phyloP scores from a whole-genome alignment of 192 early-diverging fungal species.

The Podochytrium sp. region DNA sequence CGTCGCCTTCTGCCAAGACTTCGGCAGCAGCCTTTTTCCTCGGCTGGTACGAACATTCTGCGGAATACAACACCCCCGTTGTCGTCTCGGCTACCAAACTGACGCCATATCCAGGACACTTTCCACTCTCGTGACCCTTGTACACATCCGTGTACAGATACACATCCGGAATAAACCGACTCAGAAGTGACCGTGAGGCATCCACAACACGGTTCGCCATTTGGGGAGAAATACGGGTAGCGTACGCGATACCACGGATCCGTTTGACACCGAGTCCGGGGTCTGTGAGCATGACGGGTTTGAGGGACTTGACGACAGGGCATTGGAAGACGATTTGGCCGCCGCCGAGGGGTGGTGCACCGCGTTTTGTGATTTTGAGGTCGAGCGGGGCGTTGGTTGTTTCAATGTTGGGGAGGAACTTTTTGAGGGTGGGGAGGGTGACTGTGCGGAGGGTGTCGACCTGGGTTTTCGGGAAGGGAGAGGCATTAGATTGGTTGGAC shows the following conservation, averaged over 20 bases:
- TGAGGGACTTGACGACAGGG: constrained; percentile 75
- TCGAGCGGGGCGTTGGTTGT: constrained; percentile 11
- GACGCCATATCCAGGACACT: constrained; percentile 89
- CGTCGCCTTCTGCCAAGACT: constrained; percentile 13
- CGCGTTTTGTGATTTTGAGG: constrained; percentile 79
- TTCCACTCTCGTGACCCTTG: constrained; percentile 91
- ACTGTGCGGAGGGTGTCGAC: constrained; percentile 92
- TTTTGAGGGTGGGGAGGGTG: constrained; percentile 76
- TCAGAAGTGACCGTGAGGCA: constrained; percentile 82
- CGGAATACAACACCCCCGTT: constrained; percentile 78
- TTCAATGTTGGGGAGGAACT: constrained; percentile 51
- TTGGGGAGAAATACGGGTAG: constrained; percentile 90
- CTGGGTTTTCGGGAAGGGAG: constrained; percentile 35
- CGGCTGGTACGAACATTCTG: constrained; percentile 81
- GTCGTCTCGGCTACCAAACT: constrained; percentile 92
- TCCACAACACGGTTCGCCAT: constrained; percentile 93
- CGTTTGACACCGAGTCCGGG: constrained; percentile 81
- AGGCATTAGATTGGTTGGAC: background rate
- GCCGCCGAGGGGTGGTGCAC: constrained; percentile 89
- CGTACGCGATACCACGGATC: constrained; percentile 94
- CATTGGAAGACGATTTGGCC: constrained; percentile 89
- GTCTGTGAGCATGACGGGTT: constrained; percentile 76
- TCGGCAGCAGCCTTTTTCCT: constrained; percentile 25
- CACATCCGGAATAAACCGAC: constrained; percentile 94
- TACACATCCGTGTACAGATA: constrained; percentile 98